These are phyloP conservation scores for Kurtzmaniella natalensis DNA, from an alignment of 1,139 yeast genomes.

Conservation along the genomic window DNA sequence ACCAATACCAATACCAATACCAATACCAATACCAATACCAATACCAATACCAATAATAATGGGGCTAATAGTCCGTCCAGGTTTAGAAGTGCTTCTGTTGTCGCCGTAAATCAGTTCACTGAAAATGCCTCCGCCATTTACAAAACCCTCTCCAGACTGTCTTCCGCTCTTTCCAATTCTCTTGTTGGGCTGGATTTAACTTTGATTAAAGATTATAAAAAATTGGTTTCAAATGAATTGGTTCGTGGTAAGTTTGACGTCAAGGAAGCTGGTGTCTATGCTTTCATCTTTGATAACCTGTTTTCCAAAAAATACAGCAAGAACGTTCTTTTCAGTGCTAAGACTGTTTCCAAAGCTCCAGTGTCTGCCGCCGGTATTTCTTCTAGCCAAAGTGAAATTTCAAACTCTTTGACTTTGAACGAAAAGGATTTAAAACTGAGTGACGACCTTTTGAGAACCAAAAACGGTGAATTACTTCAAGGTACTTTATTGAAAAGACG, in stretches of 20 bases:
- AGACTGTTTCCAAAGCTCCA: constrained; percentile 22
- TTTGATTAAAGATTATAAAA: constrained; percentile 40
- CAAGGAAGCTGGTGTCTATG: constrained; percentile 61
- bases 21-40: too few species aligned
- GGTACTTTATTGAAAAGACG: constrained; percentile 73
- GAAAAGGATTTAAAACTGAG: background rate
- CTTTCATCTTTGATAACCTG: constrained; percentile 88
- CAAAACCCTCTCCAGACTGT: constrained; percentile 32
- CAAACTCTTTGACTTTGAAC: background rate
- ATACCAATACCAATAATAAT: too few species aligned
- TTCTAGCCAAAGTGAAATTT: background rate
- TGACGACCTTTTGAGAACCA: constrained; percentile 27
- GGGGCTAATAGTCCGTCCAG: constrained; percentile 10
- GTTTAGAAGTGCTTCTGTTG: constrained; percentile 30
- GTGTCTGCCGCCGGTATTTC: background rate
- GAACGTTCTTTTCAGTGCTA: constrained; percentile 66
- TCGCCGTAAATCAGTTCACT: constrained; percentile 36
- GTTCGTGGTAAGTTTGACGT: constrained; percentile 62
- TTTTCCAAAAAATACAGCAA: constrained; percentile 84
- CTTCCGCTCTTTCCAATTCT: constrained; percentile 27
- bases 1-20: too few species aligned
- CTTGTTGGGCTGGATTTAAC: constrained; percentile 35
- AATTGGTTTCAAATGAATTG: constrained; percentile 51
- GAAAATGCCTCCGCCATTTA: constrained; percentile 22
- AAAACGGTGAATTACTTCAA: constrained; percentile 62